Evolutionary conservation across 2,329 filamentous ascomycete species (phyloP), one percentile per base, ranked within the genome.

Genomic region (Botrytis byssoidea): DNA sequence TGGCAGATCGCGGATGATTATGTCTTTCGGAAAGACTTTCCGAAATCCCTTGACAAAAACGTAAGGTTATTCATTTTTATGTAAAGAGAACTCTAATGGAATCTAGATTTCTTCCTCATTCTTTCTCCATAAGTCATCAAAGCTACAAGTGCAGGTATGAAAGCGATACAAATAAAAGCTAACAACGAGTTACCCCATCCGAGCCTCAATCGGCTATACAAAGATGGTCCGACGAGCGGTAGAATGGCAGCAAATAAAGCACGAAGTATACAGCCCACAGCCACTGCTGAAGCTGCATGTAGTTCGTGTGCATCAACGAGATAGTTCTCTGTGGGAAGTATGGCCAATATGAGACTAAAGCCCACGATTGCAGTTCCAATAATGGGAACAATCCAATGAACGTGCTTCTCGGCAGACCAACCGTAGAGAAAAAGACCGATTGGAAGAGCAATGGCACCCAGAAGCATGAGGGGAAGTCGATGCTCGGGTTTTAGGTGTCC

Each of bases 341-440:
- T 79, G 73, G 82, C 83, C 60, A 84, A 82, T 9, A 82, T 80
- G 20, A 82, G 82, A 70, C 85, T 79, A 55, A 82, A 83, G 0
- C 84, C 84, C 20, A 86, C 84, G 0, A 85, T 32, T 0, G 75
- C 79, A 0, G 80, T 80, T 0, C 83, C 84, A 0, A 83, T 76
- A 3, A 86, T 81, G 14, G 81, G 80, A 0, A 83, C 84, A 82
- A 85, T 85, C 71, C 83, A 82, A 14, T 81, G 82, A 44, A 85
- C 81, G 35, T 72, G 75, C 0, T 80, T 66, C 59, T 82, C 82
- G 16, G 82, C 82, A 8, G 84, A 85, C 85, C 85, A 86, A 7
- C 82, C 85, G n/a, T 86, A 79, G 84, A 85, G 85, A 75, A 86
- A 86, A 0, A 86, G 79, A 0, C 87, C 85, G 2, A 85, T 76